phyloP scores from a whole-genome alignment of 148 eudicot species.

The Cornus florida region DNA sequence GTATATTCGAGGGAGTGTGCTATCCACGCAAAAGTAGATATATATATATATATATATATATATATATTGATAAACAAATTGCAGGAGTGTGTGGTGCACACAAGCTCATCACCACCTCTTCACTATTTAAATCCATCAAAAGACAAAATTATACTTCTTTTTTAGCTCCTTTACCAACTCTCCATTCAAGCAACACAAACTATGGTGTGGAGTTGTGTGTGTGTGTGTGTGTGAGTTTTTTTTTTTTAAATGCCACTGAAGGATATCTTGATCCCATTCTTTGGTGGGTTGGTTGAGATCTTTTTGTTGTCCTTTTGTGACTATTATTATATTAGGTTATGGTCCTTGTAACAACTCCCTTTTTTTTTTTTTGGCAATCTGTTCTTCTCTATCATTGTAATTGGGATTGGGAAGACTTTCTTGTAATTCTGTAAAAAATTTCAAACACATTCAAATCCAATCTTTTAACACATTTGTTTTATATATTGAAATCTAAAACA shows the following conservation, averaged over 20 bases:
- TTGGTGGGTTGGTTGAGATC: background rate
- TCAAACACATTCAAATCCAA: no score
- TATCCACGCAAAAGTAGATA: background rate
- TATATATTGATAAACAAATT: no score
- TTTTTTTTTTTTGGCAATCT: no score
- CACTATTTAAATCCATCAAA: background rate
- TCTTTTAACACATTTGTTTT: no score
- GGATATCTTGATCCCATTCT: background rate
- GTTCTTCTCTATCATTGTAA: no score
- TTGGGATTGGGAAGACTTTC: no score
- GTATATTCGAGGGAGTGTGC: slow-evolving; percentile 3
- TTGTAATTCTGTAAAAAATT: no score
- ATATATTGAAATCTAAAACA: no score
- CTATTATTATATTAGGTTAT: background rate
- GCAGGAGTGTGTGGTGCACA: no score
- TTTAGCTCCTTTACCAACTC: no score
- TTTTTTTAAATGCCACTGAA: background rate
- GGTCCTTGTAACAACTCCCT: background rate
- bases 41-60: no score
- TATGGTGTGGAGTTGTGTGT: background rate
- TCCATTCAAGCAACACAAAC: background rate
- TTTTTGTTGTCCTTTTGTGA: background rate
- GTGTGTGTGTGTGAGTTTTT: no score
- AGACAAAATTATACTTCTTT: background rate
- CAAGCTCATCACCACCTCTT: background rate